Conservation (phyloP, 2,329 filamentous ascomycete genomes). For the Pseudogymnoascus sp. region DNA sequence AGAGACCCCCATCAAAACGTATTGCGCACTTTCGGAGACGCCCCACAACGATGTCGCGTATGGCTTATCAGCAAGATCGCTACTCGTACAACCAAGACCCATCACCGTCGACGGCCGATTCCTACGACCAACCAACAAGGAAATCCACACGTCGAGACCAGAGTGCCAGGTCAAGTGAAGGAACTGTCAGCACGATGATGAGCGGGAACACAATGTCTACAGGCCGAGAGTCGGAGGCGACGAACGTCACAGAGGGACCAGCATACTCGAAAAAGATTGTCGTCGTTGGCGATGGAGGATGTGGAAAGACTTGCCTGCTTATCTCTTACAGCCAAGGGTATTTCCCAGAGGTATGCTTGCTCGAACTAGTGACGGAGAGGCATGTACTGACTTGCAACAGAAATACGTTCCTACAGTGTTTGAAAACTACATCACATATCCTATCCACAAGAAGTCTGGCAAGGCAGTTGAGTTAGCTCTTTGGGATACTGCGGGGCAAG, state of each 20-base stretch:
- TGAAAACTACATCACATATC: slow-evolving; percentile 99
- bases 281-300: slow-evolving; percentile 94
- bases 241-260: slow-evolving; percentile 81
- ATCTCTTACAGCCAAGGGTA: slow-evolving; percentile 99
- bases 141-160: slow-evolving; percentile 27
- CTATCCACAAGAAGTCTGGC: slow-evolving; percentile 75
- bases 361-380: not conserved
- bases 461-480: slow-evolving; percentile 95
- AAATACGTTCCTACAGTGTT: slow-evolving; percentile 99
- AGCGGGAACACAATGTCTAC: slow-evolving; percentile 55
- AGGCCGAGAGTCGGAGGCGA: slow-evolving; percentile 69
- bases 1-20: not conserved
- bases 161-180: slow-evolving; percentile 63
- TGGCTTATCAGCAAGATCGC: slow-evolving; percentile 27
- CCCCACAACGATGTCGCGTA: slow-evolving; percentile 21
- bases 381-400: slow-evolving; percentile 39
- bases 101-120: slow-evolving; percentile 26
- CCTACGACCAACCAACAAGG: slow-evolving; percentile 25
- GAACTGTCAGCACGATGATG: slow-evolving; percentile 78
- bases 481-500: slow-evolving; percentile 97
- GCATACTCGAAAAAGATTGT: slow-evolving; percentile 99
- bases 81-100: slow-evolving; percentile 20
- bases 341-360: slow-evolving; percentile 78
- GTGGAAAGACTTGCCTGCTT: slow-evolving; percentile 95
- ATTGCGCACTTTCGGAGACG: not conserved